Evolutionary conservation across 331 rosid genomes (phyloP), one percentile per base, ranked within the genome.

Genomic region (Quercus lobata): DNA sequence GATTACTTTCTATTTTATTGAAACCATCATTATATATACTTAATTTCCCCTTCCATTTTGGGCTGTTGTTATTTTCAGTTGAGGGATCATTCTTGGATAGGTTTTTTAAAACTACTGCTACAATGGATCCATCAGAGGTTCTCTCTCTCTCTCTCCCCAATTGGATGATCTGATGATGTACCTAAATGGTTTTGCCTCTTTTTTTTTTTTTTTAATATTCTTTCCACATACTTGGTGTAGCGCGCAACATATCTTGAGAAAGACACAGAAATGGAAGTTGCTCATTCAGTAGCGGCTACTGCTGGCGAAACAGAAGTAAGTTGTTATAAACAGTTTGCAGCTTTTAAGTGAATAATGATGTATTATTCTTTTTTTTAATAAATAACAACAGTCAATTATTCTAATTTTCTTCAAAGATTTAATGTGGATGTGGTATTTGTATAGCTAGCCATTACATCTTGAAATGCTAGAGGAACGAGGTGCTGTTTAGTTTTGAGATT

Each of bases 231-330:
- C 35, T 56, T 72, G 61, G 76, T 81, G 74, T 76, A 96, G 99
- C 96, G 99, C 5, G 99, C 97, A n/a, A 84, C 70, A 71, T 93
- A 89, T 90, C 94, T 93, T 14, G 99, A 90, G 91, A 88, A 83
- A 56, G 97, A 93, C 81, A 85, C 69, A 25, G 97, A 96, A 81
- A 90, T 96, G 94, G 99, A 96, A 88, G 92, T 76, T 77, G 98
- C 99, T 81, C 98, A 96, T 87, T 83, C 92, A 8, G 88, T 92
- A 22, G 99, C 99, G 35, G 99, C 98, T 58, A 88, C 76, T 86
- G 94, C 88, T 81, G 99, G 99, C 30, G 98, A 96, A 46, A 96
- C 99, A 21, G 87, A 89, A 85, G 99, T 93, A 83, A 75, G 72
- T 52, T 81, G 30, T 46, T 57, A 19, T 30, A 69, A 54, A 66